A percentile compares a stretch with the other conserved stretches of the same genome.
These are phyloP conservation scores for Colletotrichum ledebouriae DNA, from an alignment of 2,329 filamentous ascomycete species.

Conservation along the genomic window DNA sequence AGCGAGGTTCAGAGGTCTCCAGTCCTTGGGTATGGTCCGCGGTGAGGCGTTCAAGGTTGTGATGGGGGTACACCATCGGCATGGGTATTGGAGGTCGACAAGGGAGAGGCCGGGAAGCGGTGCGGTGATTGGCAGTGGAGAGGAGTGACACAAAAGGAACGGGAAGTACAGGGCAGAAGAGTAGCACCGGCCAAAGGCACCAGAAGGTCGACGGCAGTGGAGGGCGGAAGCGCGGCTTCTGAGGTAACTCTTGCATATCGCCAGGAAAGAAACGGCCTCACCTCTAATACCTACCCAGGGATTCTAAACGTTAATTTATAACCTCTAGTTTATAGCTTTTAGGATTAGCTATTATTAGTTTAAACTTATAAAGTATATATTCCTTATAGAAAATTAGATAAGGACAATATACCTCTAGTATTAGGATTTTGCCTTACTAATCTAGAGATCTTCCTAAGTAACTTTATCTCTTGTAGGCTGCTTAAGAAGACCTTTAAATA, in stretches of 20 bases:
- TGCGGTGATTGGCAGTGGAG: conserved; percentile 1
- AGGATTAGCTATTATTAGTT: no score
- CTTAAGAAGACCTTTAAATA: no score
- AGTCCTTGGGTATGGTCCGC: conserved; percentile 2
- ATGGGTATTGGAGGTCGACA: background rate
- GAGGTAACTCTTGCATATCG: conserved; percentile 3
- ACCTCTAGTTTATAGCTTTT: no score
- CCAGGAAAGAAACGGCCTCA: conserved; percentile 5
- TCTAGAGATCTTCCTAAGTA: no score
- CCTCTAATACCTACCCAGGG: background rate
- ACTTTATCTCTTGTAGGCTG: no score
- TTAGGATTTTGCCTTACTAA: no score
- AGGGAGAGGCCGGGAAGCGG: conserved; percentile 3
- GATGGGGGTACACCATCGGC: background rate
- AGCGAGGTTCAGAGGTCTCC: conserved; percentile 24
- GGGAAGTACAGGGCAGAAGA: background rate
- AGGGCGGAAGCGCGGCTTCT: conserved; percentile 14
- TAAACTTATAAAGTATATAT: no score
- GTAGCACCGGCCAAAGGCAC: background rate
- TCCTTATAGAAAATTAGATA: no score
- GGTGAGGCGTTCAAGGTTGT: conserved; percentile 11
- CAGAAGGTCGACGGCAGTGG: background rate
- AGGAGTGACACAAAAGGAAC: conserved; percentile 4
- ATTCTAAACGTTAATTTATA: no score
- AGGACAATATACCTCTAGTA: no score